phyloP scores from a whole-genome alignment of 306 rosid genomes.

The Amphicarpaea edgeworthii region DNA sequence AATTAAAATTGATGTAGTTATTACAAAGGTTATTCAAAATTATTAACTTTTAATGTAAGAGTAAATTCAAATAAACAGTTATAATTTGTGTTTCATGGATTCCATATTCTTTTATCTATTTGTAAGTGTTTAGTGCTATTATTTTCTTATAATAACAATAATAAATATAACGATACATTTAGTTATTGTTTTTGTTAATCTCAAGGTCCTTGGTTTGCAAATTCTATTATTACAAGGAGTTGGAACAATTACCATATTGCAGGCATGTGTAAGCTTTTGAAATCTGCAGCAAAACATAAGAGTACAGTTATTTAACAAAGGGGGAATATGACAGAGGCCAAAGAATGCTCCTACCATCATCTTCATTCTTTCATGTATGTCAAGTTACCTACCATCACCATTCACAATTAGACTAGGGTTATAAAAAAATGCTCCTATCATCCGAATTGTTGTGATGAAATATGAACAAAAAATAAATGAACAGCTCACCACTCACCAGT shows the following conservation, averaged over 20 bases:
- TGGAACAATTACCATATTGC: slow-evolving; percentile 61
- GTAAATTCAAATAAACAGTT: too few relatives aligned
- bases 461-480: background rate
- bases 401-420: background rate
- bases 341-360: background rate
- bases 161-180: slow-evolving; percentile 12
- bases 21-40: too few relatives aligned
- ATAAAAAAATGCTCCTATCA: background rate
- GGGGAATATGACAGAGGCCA: background rate
- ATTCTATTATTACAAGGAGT: slow-evolving; percentile 12
- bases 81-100: too few relatives aligned
- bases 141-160: too few relatives aligned
- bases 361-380: slow-evolving; percentile 27
- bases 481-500: slow-evolving; percentile 65
- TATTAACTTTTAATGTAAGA: too few relatives aligned
- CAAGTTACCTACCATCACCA: background rate
- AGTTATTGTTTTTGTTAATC: slow-evolving; percentile 17
- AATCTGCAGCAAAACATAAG: slow-evolving; percentile 64
- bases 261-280: slow-evolving; percentile 75
- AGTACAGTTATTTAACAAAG: slow-evolving; percentile 27
- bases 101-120: too few relatives aligned
- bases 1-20: too few relatives aligned
- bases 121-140: too few relatives aligned
- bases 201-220: slow-evolving; percentile 35
- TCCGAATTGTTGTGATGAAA: too few relatives aligned